Conservation (phyloP, 768 basidiomycete genomes). For the Rhizopogon roseolus region DNA sequence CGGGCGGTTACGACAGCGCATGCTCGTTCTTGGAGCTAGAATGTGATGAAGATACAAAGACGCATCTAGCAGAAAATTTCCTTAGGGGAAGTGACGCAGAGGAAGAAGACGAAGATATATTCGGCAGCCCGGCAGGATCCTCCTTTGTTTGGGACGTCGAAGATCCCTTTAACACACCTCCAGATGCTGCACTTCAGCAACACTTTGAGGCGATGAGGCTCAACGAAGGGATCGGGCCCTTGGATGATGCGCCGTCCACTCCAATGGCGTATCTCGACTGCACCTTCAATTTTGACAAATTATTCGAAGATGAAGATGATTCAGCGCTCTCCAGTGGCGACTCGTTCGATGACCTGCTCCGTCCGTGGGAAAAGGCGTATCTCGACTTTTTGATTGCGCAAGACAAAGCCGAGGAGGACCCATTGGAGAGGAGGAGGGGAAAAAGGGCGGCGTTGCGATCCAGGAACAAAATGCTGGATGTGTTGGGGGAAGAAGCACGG, state of each 20-base stretch:
- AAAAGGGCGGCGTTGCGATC: slow-evolving; percentile 5
- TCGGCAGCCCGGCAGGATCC: background rate
- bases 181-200: background rate
- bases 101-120: background rate
- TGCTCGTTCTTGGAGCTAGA: slow-evolving; percentile 1
- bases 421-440: background rate
- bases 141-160: slow-evolving; percentile 13
- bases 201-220: background rate
- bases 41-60: background rate
- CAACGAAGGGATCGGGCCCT: background rate
- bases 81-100: background rate
- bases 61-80: background rate
- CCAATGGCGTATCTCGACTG: background rate
- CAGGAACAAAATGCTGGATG: slow-evolving; percentile 4
- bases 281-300: background rate
- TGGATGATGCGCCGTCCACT: background rate
- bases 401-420: slow-evolving; percentile 1
- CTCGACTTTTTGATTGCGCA: slow-evolving; percentile 1
- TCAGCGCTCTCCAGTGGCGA: background rate
- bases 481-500: slow-evolving; percentile 7
- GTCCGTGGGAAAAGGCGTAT: background rate
- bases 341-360: background rate
- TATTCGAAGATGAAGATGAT: too few species aligned
- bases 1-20: background rate
- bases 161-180: slow-evolving; percentile 10